phyloP scores from a whole-genome alignment of 78 protist species.

The Dictyostelium firmibasis region DNA sequence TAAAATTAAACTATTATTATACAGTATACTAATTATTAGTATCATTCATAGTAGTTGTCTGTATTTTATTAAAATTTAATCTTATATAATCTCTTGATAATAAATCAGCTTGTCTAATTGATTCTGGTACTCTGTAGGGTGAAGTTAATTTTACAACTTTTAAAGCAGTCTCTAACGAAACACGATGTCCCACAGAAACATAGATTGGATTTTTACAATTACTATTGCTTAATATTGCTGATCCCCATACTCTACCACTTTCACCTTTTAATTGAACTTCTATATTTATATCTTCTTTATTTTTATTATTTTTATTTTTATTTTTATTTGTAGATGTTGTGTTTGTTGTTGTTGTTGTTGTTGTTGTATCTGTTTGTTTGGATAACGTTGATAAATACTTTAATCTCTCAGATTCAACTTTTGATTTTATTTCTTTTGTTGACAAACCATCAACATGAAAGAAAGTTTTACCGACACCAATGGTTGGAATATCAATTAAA shows the following conservation, averaged over 20 bases:
- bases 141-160: conserved; percentile 8
- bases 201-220: conserved; percentile 60
- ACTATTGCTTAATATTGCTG: conserved; percentile 4
- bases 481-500: conserved; percentile 55
- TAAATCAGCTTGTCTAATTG: conserved; percentile 80
- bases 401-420: neutral
- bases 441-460: conserved; percentile 60
- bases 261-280: conserved; percentile 19
- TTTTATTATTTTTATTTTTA: neutral
- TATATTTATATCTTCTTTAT: neutral
- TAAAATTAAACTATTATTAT: too few relatives aligned
- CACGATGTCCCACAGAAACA: conserved; percentile 66
- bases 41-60: neutral
- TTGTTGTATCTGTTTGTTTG: too few relatives aligned
- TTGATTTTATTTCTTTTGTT: conserved; percentile 24
- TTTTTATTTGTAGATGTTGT: too few relatives aligned
- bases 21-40: neutral
- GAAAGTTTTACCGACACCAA: conserved; percentile 82
- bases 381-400: neutral
- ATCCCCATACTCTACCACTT: conserved; percentile 42
- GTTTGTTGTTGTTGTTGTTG: too few relatives aligned
- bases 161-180: conserved; percentile 33
- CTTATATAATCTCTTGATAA: conserved; percentile 64
- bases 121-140: conserved; percentile 41
- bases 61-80: conserved; percentile 24